Base-by-base conservation (phyloP, 805 yeast species). In the Sporopachydermia quercuum region DNA sequence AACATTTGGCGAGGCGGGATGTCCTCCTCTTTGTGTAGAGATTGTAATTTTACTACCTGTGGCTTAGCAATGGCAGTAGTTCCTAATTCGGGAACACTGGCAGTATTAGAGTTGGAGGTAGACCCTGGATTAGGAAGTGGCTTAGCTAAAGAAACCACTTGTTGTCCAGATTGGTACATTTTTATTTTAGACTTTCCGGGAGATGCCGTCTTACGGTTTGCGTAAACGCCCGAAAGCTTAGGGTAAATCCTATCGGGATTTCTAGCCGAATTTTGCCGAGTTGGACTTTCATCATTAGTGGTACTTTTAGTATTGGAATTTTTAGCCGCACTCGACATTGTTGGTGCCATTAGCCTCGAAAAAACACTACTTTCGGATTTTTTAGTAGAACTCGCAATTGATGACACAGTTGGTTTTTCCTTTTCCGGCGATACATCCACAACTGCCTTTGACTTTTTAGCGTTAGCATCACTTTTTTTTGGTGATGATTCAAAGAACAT, bases 291-390 rank as follows among this genome's bases (percentile, higher is more conserved):
- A n/a, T 34, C 36, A n/a, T 15, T 15, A 15, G 15, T 8, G 16
- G 16, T 5, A 16, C n/a, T 19, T 13, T 14, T 19, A 16, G 35
- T 42, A 5, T 35, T 40, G n/a, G 39, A 19, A 19, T 17, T 34
- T 36, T 45, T 42, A 3, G 48, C 45, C 23, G 45, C 45, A 36
- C 49, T 47, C 11, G 47, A 42, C 15, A 42, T 44, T 2, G 49
- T 44, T 19, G 49, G 47, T 8, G 42, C 45, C 3, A 42, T 44
- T 18, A 46, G 19, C 6, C 49, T 39, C 5, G 45, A 37, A 4
- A 42, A 35, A 15, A 41, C 38, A 15, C 38, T 19, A 13, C 42
- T 44, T 11, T 39, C 27, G 11, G 41, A 15, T 15, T 15, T 16
- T 18, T 42, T 23, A 8, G 30, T 8, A 8, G 30, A 23, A 8